These are phyloP conservation scores for Acorus calamus DNA, from an alignment of 106 monocot genomes.

Conservation along the genomic window DNA sequence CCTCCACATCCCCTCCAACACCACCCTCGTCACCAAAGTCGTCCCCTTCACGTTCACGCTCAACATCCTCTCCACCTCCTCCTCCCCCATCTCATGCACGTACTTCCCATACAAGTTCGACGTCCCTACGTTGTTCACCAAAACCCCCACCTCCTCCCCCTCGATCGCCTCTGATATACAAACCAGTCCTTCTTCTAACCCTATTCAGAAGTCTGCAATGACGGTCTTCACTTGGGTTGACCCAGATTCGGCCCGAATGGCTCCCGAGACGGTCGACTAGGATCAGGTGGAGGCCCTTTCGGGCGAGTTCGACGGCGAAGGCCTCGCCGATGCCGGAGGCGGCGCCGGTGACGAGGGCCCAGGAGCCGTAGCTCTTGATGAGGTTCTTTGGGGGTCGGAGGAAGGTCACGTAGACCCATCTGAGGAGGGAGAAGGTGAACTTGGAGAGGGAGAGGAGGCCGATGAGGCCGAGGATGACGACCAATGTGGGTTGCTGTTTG, in stretches of 20 bases:
- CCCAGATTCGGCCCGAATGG: not conserved
- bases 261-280: slow-evolving; percentile 5
- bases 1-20: no score
- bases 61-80: not conserved
- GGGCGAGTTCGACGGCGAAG: slow-evolving; percentile 7
- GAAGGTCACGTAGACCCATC: slow-evolving; percentile 5
- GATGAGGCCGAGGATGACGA: not conserved
- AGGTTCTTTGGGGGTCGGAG: slow-evolving; percentile 8
- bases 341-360: no score
- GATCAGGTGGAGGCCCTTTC: slow-evolving; percentile 3
- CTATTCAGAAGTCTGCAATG: not conserved
- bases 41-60: slow-evolving; percentile 6
- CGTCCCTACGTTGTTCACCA: slow-evolving; percentile 12
- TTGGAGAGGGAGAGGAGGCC: not conserved
- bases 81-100: slow-evolving; percentile 6
- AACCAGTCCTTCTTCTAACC: not conserved
- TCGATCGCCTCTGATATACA: not conserved
- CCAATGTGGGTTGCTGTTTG: slow-evolving; percentile 11
- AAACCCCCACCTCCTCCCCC: slow-evolving; percentile 1
- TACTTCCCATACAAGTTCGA: slow-evolving; percentile 2
- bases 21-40: slow-evolving; percentile 3
- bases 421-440: slow-evolving; percentile 1
- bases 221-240: not conserved
- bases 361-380: no score
- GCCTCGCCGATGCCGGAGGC: not conserved